phyloP scores from a whole-genome alignment of 108 stramenopile genomes.

The Skeletonema tropicum region DNA sequence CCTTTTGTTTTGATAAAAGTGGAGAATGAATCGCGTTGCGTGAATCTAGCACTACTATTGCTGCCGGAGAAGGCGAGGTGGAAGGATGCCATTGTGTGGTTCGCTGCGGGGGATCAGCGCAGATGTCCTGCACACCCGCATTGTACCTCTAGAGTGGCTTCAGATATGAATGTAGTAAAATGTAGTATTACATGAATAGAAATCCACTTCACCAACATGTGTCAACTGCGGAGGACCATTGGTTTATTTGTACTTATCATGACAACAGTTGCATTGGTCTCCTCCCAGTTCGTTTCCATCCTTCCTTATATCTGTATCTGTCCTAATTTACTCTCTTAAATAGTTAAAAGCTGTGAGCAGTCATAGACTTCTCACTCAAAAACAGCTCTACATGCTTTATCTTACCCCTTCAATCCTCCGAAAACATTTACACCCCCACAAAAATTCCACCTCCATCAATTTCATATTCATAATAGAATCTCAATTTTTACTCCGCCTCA shows the following conservation, averaged over 20 bases:
- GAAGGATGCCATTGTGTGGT: neutral
- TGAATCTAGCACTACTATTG: neutral
- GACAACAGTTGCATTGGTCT: too few relatives aligned
- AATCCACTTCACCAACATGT: too few relatives aligned
- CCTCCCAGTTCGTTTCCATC: too few relatives aligned
- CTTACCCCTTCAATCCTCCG: neutral
- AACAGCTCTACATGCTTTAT: neutral
- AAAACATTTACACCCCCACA: neutral
- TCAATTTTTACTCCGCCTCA: conserved; percentile 46
- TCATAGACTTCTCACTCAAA: conserved; percentile 2
- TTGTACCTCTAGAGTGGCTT: too few relatives aligned
- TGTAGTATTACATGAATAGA: too few relatives aligned
- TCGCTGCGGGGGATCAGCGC: neutral
- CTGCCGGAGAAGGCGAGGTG: neutral
- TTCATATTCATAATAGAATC: neutral
- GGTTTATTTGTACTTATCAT: too few relatives aligned
- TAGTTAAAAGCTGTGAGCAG: neutral
- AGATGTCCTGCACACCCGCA: too few relatives aligned
- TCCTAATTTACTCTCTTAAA: neutral
- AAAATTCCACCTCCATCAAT: neutral
- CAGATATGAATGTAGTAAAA: too few relatives aligned
- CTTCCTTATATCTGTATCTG: neutral
- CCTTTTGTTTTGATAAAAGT: neutral
- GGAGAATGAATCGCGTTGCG: neutral
- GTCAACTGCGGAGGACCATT: too few relatives aligned